Evolutionary conservation across 176 grass and related monocot species (phyloP).

Genomic region (Aegilops umbellulata): DNA sequence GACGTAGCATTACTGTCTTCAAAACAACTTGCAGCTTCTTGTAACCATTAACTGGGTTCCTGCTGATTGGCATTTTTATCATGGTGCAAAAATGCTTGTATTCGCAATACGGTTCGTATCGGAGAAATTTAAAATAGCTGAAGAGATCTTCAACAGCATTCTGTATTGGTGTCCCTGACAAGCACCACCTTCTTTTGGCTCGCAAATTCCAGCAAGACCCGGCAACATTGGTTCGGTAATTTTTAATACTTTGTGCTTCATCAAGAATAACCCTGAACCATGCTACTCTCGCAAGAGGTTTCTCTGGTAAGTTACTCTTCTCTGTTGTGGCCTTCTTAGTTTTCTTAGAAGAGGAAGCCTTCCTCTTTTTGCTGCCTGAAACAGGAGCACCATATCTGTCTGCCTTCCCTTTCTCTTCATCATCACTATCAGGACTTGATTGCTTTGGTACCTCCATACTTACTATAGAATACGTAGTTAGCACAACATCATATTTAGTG

Average conservation of each 20-base stretch:
- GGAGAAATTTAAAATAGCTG: constrained; percentile 97
- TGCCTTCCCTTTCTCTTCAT: constrained; percentile 78
- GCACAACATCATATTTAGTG: constrained; percentile 94
- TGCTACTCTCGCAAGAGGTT: constrained; percentile 85
- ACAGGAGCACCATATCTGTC: constrained; percentile 51
- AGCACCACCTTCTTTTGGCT: constrained; percentile 99
- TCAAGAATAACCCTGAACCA: constrained; percentile 99
- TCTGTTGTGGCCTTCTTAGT: constrained; percentile 40
- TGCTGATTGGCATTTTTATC: constrained; percentile 89
- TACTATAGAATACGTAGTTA: constrained; percentile 98
- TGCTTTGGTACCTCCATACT: constrained; percentile 99
- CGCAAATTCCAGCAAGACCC: constrained; percentile 95
- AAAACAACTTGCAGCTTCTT: constrained; percentile 93
- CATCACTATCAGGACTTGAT: constrained; percentile 77
- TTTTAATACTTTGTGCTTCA: constrained; percentile 99
- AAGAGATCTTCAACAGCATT: constrained; percentile 97
- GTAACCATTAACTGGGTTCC: constrained; percentile 75
- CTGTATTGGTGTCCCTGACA: constrained; percentile 98
- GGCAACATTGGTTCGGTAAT: constrained; percentile 92
- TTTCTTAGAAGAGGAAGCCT: constrained; percentile 48
- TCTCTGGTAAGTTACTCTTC: constrained; percentile 58
- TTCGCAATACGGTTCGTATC: constrained; percentile 78
- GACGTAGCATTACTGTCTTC: constrained; percentile 96
- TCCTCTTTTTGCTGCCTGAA: constrained; percentile 72
- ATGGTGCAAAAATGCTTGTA: constrained; percentile 76